phyloP scores from a whole-genome alignment of 441 rosid species.

The Erodium chrysanthum region DNA sequence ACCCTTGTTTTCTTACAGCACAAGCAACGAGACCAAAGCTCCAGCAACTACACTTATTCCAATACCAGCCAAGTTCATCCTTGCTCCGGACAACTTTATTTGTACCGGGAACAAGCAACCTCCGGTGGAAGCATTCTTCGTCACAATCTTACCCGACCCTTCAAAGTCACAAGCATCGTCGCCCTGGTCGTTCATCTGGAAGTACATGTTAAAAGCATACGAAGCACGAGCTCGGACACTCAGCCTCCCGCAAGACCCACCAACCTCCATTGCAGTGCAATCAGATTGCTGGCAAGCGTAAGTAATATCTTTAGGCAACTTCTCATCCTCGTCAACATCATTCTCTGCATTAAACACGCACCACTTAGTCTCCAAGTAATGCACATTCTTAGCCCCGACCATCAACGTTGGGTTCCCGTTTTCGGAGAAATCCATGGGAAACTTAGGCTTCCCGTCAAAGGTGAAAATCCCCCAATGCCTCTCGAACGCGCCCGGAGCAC shows the following conservation, averaged over 20 bases:
- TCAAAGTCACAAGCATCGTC: constrained; percentile 51
- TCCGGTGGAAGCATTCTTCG: constrained; percentile 29
- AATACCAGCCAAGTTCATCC: constrained; percentile 15
- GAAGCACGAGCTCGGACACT: constrained; percentile 22
- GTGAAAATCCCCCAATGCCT: constrained; percentile 80
- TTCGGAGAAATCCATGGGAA: constrained; percentile 55
- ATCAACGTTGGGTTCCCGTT: constrained; percentile 38
- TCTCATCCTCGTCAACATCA: neutral
- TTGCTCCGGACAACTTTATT: constrained; percentile 29
- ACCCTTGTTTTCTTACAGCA: neutral
- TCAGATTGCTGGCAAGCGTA: constrained; percentile 53
- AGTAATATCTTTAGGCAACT: constrained; percentile 18
- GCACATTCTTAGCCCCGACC: constrained; percentile 50
- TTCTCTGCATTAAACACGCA: constrained; percentile 32
- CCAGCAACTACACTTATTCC: constrained; percentile 19
- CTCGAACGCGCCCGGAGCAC: constrained; percentile 55
- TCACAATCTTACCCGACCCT: constrained; percentile 39
- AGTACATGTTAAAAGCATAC: constrained; percentile 66
- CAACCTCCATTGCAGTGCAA: constrained; percentile 37
- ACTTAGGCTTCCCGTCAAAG: constrained; percentile 70
- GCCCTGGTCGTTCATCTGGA: constrained; percentile 46
- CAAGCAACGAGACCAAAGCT: constrained; percentile 21
- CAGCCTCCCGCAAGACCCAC: constrained; percentile 24
- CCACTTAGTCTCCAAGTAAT: constrained; percentile 54
- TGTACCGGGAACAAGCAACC: constrained; percentile 47